Base-by-base conservation (phyloP, 1,284 basidiomycete species). In the Stereum hirsutum region DNA sequence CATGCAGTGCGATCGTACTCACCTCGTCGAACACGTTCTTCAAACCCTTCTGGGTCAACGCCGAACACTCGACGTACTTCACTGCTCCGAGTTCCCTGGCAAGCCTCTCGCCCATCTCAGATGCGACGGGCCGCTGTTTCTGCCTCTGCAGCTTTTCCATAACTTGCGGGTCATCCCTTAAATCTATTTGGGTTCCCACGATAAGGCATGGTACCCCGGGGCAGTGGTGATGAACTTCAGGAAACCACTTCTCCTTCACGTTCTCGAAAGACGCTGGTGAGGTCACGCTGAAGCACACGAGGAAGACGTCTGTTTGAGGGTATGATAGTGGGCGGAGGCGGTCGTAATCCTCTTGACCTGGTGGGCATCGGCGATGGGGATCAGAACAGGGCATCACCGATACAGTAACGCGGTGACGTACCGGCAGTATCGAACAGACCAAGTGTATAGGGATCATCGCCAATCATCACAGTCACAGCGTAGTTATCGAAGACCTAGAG, bases 221-320 rank as follows among this genome's bases (percentile, higher is more conserved):
- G 74, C 96, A 99, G 64, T 99, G 95, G 66, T 99, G 95, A 64
- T 94, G 93, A 41, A 99, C 95, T 71, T 99, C 96, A 23, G 95
- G 96, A 78, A 98, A 97, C 95, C 95, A 99, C 66, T 99, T 99
- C 70, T 99, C 95, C 77, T 96, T 98, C 57, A 99, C 95, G 85
- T 99, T 99, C 68, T 99, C 95, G 61, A 97, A 99, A 42, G 93
- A 97, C 30, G 96, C 94, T 5, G 95, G 96, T 20, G 90, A 95
- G 26, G 94, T 97, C 53, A 99, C 96, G 59, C 90, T 95, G 74
- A 98, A 99, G 71, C 95, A 99, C 54, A 99, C 94, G 46, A 99
- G 78, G 77, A 99, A 99, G 45, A 99, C 95, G 60, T 99, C 96
- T 52, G 95, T 99, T 72, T 99, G 95, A 21, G 95, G 95, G 74